These are phyloP conservation scores for Bacterosira constricta DNA, from an alignment of 108 stramenopile species.

Conservation along the genomic window DNA sequence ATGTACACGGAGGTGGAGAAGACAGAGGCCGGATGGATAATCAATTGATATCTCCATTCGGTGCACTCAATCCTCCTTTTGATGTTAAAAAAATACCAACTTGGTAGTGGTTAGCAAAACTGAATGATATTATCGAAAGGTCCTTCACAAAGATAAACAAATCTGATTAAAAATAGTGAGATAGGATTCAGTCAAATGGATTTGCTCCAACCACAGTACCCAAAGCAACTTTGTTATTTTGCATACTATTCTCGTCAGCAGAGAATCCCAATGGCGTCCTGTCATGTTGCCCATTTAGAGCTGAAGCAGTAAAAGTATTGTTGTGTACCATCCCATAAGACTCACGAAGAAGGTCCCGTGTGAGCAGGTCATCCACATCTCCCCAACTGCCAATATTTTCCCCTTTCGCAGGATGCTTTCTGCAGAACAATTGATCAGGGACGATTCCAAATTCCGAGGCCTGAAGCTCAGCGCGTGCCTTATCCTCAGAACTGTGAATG, in stretches of 20 bases:
- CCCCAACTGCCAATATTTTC: constrained; percentile 9
- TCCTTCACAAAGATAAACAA: too few relatives aligned
- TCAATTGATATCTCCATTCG: neutral
- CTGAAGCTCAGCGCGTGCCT: constrained; percentile 84
- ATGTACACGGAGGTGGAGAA: too few relatives aligned
- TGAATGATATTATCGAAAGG: too few relatives aligned
- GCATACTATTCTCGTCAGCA: neutral
- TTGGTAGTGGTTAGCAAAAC: too few relatives aligned
- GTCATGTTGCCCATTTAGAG: neutral
- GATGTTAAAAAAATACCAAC: neutral
- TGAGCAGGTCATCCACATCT: constrained; percentile 46
- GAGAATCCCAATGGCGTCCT: neutral
- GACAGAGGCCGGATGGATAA: neutral
- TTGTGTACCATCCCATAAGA: constrained; percentile 37
- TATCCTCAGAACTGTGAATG: constrained; percentile 70
- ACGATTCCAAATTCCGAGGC: constrained; percentile 86
- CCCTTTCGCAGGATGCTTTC: constrained; percentile 55
- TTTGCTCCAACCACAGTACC: neutral
- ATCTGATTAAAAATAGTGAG: too few relatives aligned
- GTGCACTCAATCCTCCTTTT: neutral
- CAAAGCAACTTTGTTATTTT: neutral
- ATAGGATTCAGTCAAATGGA: neutral
- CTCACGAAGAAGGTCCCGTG: constrained; percentile 57
- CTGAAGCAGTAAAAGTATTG: neutral
- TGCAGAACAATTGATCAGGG: constrained; percentile 75